phyloP scores from a whole-genome alignment of 805 yeast genomes.

The Sporopachydermia lactativora region DNA sequence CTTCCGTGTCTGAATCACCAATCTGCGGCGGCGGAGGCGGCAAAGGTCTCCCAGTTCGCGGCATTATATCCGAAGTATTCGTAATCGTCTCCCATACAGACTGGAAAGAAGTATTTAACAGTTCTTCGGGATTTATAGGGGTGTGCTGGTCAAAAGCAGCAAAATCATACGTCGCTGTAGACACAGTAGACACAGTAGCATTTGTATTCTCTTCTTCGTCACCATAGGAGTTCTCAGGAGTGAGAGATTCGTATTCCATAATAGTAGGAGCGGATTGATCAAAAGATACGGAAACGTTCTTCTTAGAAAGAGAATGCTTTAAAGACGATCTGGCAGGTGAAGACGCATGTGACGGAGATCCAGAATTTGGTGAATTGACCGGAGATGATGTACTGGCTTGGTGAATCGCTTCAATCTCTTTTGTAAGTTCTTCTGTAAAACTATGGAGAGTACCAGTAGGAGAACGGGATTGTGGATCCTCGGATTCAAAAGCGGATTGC shows the following conservation, averaged over 20 bases:
- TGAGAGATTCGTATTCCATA: constrained; percentile 2
- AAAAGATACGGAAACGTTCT: constrained; percentile 2
- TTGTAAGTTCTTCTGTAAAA: not conserved
- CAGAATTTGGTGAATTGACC: no score
- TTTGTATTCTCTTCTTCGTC: not conserved
- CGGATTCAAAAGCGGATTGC: not conserved
- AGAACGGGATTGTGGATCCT: not conserved
- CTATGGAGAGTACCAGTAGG: not conserved
- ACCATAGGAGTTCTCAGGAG: not conserved
- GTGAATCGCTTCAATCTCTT: no score
- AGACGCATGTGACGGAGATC: not conserved
- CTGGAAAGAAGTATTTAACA: not conserved
- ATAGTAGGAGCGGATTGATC: constrained; percentile 1
- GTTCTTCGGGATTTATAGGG: not conserved
- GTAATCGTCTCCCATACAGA: not conserved
- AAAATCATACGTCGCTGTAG: not conserved
- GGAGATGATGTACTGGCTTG: no score
- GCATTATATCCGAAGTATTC: not conserved
- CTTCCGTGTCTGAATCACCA: no score
- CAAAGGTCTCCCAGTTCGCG: not conserved
- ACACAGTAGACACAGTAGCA: not conserved
- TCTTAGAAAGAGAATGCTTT: not conserved
- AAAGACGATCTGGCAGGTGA: not conserved
- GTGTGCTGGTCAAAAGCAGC: not conserved
- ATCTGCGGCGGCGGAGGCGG: not conserved